These are phyloP conservation scores for Myxozyma neglecta DNA, from an alignment of 805 yeast species.

Conservation along the genomic window DNA sequence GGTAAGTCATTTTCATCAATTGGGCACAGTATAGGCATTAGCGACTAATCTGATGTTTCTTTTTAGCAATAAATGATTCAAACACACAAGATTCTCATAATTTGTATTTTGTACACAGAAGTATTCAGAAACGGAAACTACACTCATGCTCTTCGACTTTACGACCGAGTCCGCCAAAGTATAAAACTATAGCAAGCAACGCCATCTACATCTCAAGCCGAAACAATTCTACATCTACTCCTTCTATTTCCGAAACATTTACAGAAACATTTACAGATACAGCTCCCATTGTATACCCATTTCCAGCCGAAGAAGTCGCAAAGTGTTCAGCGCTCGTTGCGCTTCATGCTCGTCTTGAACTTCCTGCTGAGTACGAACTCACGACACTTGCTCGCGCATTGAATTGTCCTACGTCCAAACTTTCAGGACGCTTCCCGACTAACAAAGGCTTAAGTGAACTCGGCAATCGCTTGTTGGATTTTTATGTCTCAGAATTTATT, in stretches of 20 bases:
- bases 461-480: conserved; percentile 75
- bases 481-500: conserved; percentile 72
- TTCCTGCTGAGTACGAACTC: conserved; percentile 57
- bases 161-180: background rate
- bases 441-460: conserved; percentile 78
- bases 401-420: conserved; percentile 52
- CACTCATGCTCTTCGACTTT: background rate
- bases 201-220: background rate
- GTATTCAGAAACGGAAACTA: background rate
- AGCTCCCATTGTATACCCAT: background rate
- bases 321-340: conserved; percentile 64
- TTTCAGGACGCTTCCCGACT: conserved; percentile 54
- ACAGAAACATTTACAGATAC: background rate
- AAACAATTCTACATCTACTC: background rate
- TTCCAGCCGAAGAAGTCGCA: conserved; percentile 9
- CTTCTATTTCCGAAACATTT: background rate
- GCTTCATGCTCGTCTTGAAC: conserved; percentile 70
- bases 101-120: background rate
- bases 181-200: too few relatives aligned
- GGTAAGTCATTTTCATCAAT: background rate
- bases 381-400: conserved; percentile 79
- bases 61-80: background rate
- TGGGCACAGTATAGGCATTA: background rate
- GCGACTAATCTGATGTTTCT: background rate
- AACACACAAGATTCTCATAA: background rate